These are phyloP conservation scores for Fusarium sp. DNA, from an alignment of 2,329 filamentous ascomycete species.

Conservation along the genomic window DNA sequence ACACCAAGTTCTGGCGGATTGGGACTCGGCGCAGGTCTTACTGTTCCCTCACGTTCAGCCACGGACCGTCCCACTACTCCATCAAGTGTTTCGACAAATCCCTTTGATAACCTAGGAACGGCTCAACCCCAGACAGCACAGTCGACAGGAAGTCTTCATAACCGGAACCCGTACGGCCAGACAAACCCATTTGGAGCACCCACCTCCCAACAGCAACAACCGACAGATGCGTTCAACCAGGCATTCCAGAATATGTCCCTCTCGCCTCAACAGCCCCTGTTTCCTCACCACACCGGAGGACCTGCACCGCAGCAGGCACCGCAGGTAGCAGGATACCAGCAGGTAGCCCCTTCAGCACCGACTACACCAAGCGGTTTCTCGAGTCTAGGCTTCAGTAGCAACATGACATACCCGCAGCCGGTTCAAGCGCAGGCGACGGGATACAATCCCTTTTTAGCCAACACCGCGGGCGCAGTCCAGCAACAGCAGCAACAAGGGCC, in stretches of 20 bases:
- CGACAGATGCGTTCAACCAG: constrained; percentile 65
- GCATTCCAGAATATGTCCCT: constrained; percentile 83
- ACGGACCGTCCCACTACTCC: constrained; percentile 55
- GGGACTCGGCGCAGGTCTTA: constrained; percentile 51
- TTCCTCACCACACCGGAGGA: constrained; percentile 81
- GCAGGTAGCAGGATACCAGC: constrained; percentile 58
- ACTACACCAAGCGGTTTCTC: constrained; percentile 57
- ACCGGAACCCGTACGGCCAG: constrained; percentile 66
- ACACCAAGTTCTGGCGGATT: constrained; percentile 52
- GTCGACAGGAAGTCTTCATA: constrained; percentile 72
- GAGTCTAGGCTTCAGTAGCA: constrained; percentile 56
- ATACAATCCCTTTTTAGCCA: constrained; percentile 67
- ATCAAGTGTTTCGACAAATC: constrained; percentile 70
- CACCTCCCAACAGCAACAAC: constrained; percentile 50
- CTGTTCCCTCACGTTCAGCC: constrained; percentile 47
- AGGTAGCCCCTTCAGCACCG: constrained; percentile 59
- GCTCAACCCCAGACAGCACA: constrained; percentile 72
- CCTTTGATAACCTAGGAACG: constrained; percentile 71
- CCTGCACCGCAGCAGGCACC: constrained; percentile 58
- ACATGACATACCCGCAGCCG: constrained; percentile 58
- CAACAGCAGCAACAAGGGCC: constrained; percentile 52
- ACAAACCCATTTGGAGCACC: constrained; percentile 77
- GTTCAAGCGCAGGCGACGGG: constrained; percentile 56
- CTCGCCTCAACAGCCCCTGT: constrained; percentile 70
- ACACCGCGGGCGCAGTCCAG: constrained; percentile 50